Base-by-base conservation (phyloP, 2,329 filamentous ascomycete species). In the Penicillium thymicola region DNA sequence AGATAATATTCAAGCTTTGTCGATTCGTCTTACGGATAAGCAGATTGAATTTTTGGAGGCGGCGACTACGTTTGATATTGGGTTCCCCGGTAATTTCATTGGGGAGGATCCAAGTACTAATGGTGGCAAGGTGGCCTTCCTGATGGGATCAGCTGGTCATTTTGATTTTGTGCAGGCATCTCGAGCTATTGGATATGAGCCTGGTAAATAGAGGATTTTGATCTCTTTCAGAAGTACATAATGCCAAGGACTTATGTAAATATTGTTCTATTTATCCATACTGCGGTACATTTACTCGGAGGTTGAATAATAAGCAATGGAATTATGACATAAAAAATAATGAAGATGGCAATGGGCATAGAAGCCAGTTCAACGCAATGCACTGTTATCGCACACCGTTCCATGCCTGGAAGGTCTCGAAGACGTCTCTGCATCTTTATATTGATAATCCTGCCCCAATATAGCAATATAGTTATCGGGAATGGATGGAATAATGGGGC, bases 1-100 rank as follows among this genome's bases (percentile, higher is more conserved):
- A n/a, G 66, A 68, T 47, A 68, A 68, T 38, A 68, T 68, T 25
- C 59, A 62, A 41, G 66, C 64, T 14, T 47, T 69, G 58, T 62
- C 58, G 37, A 65, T 68, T 41, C 74, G 80, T 53, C 75, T 92
- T 36, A 81, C 76, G 0, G 69, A 78, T 0, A 79, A 87, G 57
- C 86, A 92, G 42, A 82, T 92, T 27, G 73, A 82, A 37, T 81
- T 85, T 63, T 85, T 92, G 56, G 88, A 92, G 58, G 75, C 67
- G 6, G 85, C 85, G 0, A 78, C 78, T 36, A 75, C 78, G 0
- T 89, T 90, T 60, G 83, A 89, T 48, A 66, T 83, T 38, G 88
- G 87, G 0, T 92, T 90, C 72, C 89, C 89, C 0, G 74, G 79
- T 59, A 83, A 76, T 67, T 84, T 90, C 63, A 69, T 89, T 37